A percentile compares a stretch with the other conserved stretches of the same genome.
Conservation (phyloP, 2,329 filamentous ascomycete species). For the Fusarium setosum region DNA sequence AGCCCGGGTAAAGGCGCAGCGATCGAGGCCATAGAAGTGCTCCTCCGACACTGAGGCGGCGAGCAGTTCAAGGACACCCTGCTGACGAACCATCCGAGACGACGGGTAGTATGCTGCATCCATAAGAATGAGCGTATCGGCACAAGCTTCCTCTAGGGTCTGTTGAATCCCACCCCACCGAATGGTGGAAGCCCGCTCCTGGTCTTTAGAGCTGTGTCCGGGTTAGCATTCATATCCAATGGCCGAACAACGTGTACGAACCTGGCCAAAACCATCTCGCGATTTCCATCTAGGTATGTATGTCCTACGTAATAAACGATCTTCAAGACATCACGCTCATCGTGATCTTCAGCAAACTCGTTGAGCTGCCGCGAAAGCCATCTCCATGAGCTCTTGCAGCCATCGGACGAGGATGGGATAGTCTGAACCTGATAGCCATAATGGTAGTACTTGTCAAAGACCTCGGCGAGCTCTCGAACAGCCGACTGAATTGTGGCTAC, state of each 20-base stretch:
- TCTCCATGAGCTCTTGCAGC: slow-evolving; percentile 61
- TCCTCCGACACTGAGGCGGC: slow-evolving; percentile 67
- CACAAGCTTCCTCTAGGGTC: slow-evolving; percentile 64
- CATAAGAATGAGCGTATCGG: slow-evolving; percentile 69
- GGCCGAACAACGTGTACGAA: slow-evolving; percentile 38
- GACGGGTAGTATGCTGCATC: slow-evolving; percentile 69
- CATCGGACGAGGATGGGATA: slow-evolving; percentile 62
- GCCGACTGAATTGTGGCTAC: slow-evolving; percentile 51
- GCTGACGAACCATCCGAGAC: slow-evolving; percentile 61
- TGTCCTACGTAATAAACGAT: slow-evolving; percentile 69
- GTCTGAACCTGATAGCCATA: slow-evolving; percentile 60
- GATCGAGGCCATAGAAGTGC: slow-evolving; percentile 59
- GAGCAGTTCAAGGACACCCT: slow-evolving; percentile 66
- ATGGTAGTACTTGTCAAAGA: slow-evolving; percentile 64
- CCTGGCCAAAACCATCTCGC: slow-evolving; percentile 70
- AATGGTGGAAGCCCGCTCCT: slow-evolving; percentile 58
- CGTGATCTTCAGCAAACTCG: slow-evolving; percentile 63
- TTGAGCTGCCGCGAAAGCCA: slow-evolving; percentile 65
- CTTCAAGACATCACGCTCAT: slow-evolving; percentile 67
- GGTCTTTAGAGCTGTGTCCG: slow-evolving; percentile 57
- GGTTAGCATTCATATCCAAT: slow-evolving; percentile 29
- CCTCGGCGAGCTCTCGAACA: slow-evolving; percentile 60
- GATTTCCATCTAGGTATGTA: slow-evolving; percentile 64
- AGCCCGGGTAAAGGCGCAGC: slow-evolving; percentile 63
- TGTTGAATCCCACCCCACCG: slow-evolving; percentile 68